Base-by-base conservation (phyloP, 768 basidiomycete species). In the Gyrodon lividus region DNA sequence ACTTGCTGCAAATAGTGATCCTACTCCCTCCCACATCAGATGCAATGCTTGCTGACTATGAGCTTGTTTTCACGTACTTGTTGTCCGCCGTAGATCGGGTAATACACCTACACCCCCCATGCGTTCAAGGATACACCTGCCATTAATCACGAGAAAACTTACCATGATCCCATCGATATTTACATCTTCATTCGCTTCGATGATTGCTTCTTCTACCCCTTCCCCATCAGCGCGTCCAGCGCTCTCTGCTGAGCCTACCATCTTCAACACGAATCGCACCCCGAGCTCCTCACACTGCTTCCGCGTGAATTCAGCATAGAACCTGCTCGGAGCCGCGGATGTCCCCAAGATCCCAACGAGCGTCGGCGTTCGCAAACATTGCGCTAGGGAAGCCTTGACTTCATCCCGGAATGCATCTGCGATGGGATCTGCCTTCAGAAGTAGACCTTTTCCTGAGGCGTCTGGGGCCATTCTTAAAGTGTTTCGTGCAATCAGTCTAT, bases 1-100 rank as follows among this genome's bases (percentile, higher is more conserved):
- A 86, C 89, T 75, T 98, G 96, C 70, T 99, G 97, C 49, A 99
- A 75, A 69, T 99, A 99, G 65, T 96, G 92, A 66, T 98, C 97
- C 86, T 98, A 63, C 23, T 17, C 48, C 41, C 2, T 31, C 16
- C 34, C 14, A 30, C 17, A 28, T 60, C 38, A 59, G 46, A 33
- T 38, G 55, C 46, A 30, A 17, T 39, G 3, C 10, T 30, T 39
- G 3, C 10, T 30, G 19, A 14, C 17, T 2, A 37, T 13, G 26
- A 19, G 20, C 6, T 16, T 8, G 31, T 45, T 30, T 14, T 22
- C 52, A 51, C 84, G 55, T 60, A 91, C 91, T 83, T 92, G 92
- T 54, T 84, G 84, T 31, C 77, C 82, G 20, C 96, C 96, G 62
- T 91, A 97, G 58, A 98, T 96, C 2, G 97, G 97, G 71, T 92